Evolutionary conservation across 371 early-diverging fungal genomes (phyloP).

Genomic region (Lichtheimia corymbifera): DNA sequence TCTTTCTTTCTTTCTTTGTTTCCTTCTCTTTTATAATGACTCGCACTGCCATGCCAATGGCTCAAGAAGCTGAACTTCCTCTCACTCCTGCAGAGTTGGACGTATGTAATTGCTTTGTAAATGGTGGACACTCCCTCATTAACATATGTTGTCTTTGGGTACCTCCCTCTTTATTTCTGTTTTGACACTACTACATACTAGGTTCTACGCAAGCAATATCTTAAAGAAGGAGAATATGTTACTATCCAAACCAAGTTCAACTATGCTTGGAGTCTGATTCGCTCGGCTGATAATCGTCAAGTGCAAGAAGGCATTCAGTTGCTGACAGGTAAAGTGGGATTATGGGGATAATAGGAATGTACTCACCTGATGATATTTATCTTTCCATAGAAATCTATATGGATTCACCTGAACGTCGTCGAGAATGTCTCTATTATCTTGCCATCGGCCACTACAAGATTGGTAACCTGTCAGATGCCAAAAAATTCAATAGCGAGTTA

Average conservation of each 20-base stretch:
- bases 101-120: conserved; percentile 8
- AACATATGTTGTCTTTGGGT: background rate
- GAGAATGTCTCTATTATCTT: conserved; percentile 94
- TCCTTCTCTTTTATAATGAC: background rate
- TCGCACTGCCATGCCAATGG: conserved; percentile 24
- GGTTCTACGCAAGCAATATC: conserved; percentile 75
- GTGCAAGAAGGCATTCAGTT: conserved; percentile 77
- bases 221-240: conserved; percentile 67
- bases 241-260: conserved; percentile 93
- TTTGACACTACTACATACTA: conserved; percentile 14
- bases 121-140: no score
- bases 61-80: conserved; percentile 44
- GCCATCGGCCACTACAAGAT: conserved; percentile 91
- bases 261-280: conserved; percentile 92
- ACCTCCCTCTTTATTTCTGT: background rate
- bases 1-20: background rate
- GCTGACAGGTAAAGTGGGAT: conserved; percentile 62
- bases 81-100: conserved; percentile 41
- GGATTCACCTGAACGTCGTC: conserved; percentile 80
- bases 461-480: conserved; percentile 81
- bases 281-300: conserved; percentile 62
- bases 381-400: conserved; percentile 75
- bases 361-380: no score
- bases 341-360: no score
- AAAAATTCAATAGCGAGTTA: conserved; percentile 77